Conservation (phyloP, 129 eudicot species). For the Chrysanthemum seticuspe region DNA sequence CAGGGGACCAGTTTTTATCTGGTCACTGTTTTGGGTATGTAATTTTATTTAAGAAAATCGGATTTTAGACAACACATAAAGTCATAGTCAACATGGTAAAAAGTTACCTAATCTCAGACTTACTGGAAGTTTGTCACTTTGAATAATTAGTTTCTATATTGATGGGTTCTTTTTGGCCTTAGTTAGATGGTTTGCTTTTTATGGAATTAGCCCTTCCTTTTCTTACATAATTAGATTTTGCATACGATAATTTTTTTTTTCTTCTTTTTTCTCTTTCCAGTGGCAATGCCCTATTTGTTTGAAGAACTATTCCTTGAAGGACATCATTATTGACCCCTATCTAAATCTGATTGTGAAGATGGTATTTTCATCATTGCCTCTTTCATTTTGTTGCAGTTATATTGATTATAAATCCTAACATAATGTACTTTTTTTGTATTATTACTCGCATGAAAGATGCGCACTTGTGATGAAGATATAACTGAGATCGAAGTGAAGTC, state of each 20-base stretch:
- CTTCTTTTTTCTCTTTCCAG: slow-evolving; percentile 32
- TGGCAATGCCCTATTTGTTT: slow-evolving; percentile 82
- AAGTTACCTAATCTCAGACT: no score
- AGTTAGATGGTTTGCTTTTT: no score
- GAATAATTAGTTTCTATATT: no score
- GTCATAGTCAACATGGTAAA: no score
- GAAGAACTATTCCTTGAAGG: slow-evolving; percentile 59
- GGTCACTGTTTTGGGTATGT: no score
- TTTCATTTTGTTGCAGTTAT: neutral
- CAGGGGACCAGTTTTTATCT: no score
- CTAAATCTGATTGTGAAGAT: slow-evolving; percentile 51
- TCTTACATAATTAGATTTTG: neutral
- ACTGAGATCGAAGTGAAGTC: slow-evolving; percentile 66
- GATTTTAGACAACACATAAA: no score
- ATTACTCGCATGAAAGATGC: slow-evolving; percentile 38
- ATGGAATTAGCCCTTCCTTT: no score
- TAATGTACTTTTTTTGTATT: neutral
- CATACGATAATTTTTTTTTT: neutral
- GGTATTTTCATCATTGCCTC: slow-evolving; percentile 33
- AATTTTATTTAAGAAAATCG: no score
- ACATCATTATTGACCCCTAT: slow-evolving; percentile 62
- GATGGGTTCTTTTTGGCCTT: no score
- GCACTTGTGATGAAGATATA: slow-evolving; percentile 53
- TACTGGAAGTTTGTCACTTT: no score
- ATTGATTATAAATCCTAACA: slow-evolving; percentile 2